Base-by-base conservation (phyloP, 176 grass and related monocot species). In the Lolium perenne region DNA sequence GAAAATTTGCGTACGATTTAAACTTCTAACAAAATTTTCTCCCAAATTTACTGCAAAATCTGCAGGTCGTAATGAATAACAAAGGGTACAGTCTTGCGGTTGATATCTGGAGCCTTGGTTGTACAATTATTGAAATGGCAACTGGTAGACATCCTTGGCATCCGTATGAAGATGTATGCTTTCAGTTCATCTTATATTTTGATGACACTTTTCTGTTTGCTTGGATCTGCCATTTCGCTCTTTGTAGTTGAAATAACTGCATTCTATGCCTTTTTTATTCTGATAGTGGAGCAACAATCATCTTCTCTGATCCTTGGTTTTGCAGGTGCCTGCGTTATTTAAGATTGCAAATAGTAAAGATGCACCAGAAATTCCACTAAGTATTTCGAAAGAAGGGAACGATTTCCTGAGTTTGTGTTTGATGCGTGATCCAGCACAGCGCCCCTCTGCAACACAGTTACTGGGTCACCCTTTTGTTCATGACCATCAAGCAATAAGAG, bases 261-360 rank as follows among this genome's bases (percentile, higher is more conserved):
- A 74, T 10, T n/a, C 50, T 35, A 51, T 16, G 63, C 23, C 60
- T 63, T 25, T 63, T 63, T 11, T 12, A 26, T 12, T 63, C 21
- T 25, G 22, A 63, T 64, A 32, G 23, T 14, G 25, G 26, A 35
- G 6, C 14, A 2, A 14, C 29, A 16, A 25, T 0, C 13, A 64
- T 82, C 57, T 60, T 77, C 58, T 77, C 35, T 41, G 87, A 66
- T 89, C 15, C 63, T 66, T 84, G 41, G 32, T 79, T 47, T 84
- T 82, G 85, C 89, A 96, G 97, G 94, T 99, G 16, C 88, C 94
- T 85, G 97, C 97, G 41, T 89, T 99, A 90, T 99, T 99, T 91
- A 99, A 99, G 90, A 99, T 99, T 20, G 92, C 93, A 53, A 97
- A 99, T 70, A 94, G 97, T 84, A 99, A 94, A 91, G 97, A 97